Conservation (phyloP, 2,329 filamentous ascomycete species). For the Botrytis sinoallii region DNA sequence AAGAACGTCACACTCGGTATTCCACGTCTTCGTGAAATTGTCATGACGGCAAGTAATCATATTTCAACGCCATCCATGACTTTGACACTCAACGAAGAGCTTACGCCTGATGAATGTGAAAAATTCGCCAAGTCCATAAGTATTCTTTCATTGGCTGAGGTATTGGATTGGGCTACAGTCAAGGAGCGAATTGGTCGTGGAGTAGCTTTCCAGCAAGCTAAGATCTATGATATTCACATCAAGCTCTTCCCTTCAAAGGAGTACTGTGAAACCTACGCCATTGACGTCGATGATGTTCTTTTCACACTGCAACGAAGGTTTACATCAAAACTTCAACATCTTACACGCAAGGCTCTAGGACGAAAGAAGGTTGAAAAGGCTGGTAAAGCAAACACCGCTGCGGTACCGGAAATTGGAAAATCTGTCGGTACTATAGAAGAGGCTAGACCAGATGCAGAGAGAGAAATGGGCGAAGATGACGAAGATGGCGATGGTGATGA, state of each 20-base stretch:
- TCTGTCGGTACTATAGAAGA: conserved; percentile 56
- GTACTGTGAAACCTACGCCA: conserved; percentile 82
- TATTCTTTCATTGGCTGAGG: conserved; percentile 75
- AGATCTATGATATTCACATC: conserved; percentile 78
- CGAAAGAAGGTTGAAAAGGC: conserved; percentile 70
- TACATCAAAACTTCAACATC: conserved; percentile 65
- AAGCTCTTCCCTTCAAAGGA: conserved; percentile 82
- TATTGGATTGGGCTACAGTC: conserved; percentile 78
- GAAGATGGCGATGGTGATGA: conserved; percentile 61
- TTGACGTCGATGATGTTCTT: conserved; percentile 73
- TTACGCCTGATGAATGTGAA: conserved; percentile 66
- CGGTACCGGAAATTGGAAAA: conserved; percentile 73
- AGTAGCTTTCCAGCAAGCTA: conserved; percentile 65
- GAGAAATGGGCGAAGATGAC: conserved; percentile 48
- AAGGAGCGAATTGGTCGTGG: conserved; percentile 76
- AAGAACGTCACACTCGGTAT: conserved; percentile 99
- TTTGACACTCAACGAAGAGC: conserved; percentile 69
- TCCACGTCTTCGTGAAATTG: conserved; percentile 90
- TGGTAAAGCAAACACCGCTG: conserved; percentile 58
- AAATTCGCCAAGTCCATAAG: conserved; percentile 91
- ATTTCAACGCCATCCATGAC: conserved; percentile 94
- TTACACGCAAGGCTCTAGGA: conserved; percentile 73
- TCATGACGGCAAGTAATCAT: conserved; percentile 90
- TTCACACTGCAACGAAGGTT: conserved; percentile 78
- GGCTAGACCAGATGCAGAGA: conserved; percentile 43